Evolutionary conservation across 2,329 filamentous ascomycete species (phyloP).

Genomic region (Davidsoniella australis): DNA sequence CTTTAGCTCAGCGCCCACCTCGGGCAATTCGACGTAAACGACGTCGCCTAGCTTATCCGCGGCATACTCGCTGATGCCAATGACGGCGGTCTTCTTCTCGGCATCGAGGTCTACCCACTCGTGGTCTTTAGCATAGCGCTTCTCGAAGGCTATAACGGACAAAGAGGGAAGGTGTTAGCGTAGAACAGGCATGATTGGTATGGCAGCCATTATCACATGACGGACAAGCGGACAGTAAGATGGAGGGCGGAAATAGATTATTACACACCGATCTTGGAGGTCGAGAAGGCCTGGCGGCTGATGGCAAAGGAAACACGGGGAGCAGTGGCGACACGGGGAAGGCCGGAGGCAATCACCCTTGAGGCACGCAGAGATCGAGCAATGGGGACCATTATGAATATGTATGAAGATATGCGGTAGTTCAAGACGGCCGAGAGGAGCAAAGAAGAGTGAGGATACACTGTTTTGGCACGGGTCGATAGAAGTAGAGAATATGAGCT

Average conservation of each 20-base stretch:
- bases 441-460: not conserved
- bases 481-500: not conserved
- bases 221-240: not conserved
- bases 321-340: slow-evolving; percentile 23
- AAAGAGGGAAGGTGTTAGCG: not conserved
- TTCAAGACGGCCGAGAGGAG: slow-evolving; percentile 8
- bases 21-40: slow-evolving; percentile 89
- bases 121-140: slow-evolving; percentile 92
- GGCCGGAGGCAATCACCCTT: slow-evolving; percentile 23
- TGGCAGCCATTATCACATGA: not conserved
- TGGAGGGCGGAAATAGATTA: not conserved
- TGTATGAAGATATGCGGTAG: slow-evolving; percentile 10
- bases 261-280: slow-evolving; percentile 22
- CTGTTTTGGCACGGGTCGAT: not conserved
- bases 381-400: slow-evolving; percentile 40
- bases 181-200: not conserved
- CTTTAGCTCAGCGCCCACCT: slow-evolving; percentile 46
- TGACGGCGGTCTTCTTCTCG: slow-evolving; percentile 63
- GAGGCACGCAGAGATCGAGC: slow-evolving; percentile 35
- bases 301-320: slow-evolving; percentile 24
- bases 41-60: slow-evolving; percentile 87
- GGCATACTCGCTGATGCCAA: slow-evolving; percentile 82
- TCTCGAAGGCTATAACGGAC: slow-evolving; percentile 23
- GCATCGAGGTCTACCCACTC: slow-evolving; percentile 89
- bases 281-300: slow-evolving; percentile 26